Conservation (phyloP, 352 stramenopile species). For the Plasmopara viticola region DNA sequence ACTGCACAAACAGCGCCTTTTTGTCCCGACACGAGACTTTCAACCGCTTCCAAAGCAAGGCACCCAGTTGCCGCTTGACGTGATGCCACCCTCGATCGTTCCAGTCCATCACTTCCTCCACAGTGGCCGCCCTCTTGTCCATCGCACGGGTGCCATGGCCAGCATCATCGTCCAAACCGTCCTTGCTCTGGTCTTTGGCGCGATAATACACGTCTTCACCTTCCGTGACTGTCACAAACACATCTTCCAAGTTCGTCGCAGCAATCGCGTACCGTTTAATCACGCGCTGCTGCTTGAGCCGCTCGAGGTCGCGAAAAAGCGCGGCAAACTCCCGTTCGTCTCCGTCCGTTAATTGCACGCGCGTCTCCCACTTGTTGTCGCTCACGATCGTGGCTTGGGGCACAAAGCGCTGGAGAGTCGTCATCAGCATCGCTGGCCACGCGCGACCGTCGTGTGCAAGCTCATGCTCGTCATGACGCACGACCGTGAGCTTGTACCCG, state of each 20-base stretch:
- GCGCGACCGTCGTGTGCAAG: background rate
- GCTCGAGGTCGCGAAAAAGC: conserved; percentile 90
- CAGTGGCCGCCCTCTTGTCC: conserved; percentile 17
- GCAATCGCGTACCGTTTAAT: conserved; percentile 95
- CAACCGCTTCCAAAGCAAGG: conserved; percentile 48
- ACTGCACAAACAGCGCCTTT: conserved; percentile 56
- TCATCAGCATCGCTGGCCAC: conserved; percentile 14
- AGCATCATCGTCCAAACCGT: background rate
- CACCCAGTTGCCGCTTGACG: conserved; percentile 38
- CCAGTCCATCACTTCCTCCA: conserved; percentile 11
- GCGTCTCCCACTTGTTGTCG: conserved; percentile 86
- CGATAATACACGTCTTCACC: conserved; percentile 70
- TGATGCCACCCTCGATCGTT: conserved; percentile 21
- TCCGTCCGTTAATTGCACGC: conserved; percentile 90
- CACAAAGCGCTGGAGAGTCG: conserved; percentile 76
- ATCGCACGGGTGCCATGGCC: background rate
- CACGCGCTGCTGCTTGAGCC: conserved; percentile 36
- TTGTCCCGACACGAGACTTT: conserved; percentile 55
- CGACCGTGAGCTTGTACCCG: conserved; percentile 88
- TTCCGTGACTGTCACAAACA: conserved; percentile 94
- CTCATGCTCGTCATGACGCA: conserved; percentile 35
- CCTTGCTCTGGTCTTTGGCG: conserved; percentile 38
- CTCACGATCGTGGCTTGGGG: conserved; percentile 63
- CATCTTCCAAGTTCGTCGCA: conserved; percentile 99
- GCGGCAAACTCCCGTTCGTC: conserved; percentile 78